Base-by-base conservation (phyloP, 2,329 filamentous ascomycete genomes). In the Metarhizium sp. region DNA sequence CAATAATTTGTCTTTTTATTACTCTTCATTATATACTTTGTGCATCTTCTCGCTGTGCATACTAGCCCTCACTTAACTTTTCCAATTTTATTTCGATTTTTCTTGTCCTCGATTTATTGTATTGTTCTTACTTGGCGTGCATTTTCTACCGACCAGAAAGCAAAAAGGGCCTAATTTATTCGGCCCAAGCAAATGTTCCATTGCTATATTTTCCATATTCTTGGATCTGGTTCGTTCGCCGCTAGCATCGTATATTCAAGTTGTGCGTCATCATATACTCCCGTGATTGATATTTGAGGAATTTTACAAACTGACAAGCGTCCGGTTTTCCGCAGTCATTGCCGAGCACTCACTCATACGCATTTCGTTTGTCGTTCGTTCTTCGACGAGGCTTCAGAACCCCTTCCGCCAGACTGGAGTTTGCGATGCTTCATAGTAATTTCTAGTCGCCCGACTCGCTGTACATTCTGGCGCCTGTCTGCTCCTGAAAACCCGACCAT, bases 401-500 rank as follows among this genome's bases (percentile, higher is more conserved):
- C 4, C 11, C 25, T 14, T 10, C 54, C 42, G 25, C 14, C 29
- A 25, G 48, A 13, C n/a, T 29, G 8, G 4, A 13, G 11, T 10
- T 53, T 36, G 54, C 50, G 53, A 58, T 58, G 55, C 53, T 56
- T 54, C 48, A 42, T 58, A 46, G 34, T 59, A 58, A 59, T 58
- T 32, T 54, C 42, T 59, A 59, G 58, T 58, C 40, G 52, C n/a
- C 40, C 50, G 56, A 56, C 58, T 34, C 32, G 16, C 25, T 45
- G 8, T 53, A 49, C 18, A 13, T 34, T 40, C 38, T 20, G 47
- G 45, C 29, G 29, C 16, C 46, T 29, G 5, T 54, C 50, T 46
- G 14, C 29, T n/a, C 11, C 7, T 51, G 18, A 45, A 43, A 46
- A 36, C 32, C 18, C 38, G 42, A 54, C 47, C 30, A 14, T 29